Base-by-base conservation (phyloP, 2,329 filamentous ascomycete genomes). In the Pezicula rhizophila region DNA sequence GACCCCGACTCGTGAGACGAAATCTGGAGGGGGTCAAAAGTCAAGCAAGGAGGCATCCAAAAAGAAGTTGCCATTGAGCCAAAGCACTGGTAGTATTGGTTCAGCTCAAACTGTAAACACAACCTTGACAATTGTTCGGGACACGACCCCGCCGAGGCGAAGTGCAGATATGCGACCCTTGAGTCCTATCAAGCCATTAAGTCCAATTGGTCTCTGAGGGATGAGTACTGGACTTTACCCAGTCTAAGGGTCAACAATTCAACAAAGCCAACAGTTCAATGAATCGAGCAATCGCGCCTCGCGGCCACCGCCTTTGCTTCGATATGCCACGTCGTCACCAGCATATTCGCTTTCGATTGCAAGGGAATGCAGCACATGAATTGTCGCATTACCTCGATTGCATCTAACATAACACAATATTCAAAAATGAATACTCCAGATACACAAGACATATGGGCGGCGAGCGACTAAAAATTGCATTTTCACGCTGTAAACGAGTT, bases 131-230 rank as follows among this genome's bases (percentile, higher is more conserved):
- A 48, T 59, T 31, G 53, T 57, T 15, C 47, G 59, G 25, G 55
- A 60, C 5, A 49, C 53, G 40, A 53, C 55, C 11, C 57, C 58
- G 10, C 52, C 57, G 17, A 54, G 53, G 35, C 45, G 37, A 43
- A 59, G 49, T 46, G 46, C 44, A 15, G 56, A 60, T 43, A 57
- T 66, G 54, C 54, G 62, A 39, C 79, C 79, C 2, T 64, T 85
- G 33, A 85, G 82, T 51, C 82, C 82, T 4, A 84, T 85, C 60
- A 80, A 82, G 64, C 82, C 82, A 38, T 66, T 85, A 42, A 85
- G 80, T 33, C 81, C 81, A 11, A 68, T 83, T 60, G 77, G 79
- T 52, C 77, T 84, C 18, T 64, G 48, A 57, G 42, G 23, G 14
- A 40, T 18, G 11, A 12, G 23, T 18, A 40, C 8, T 40, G 17